phyloP scores from a whole-genome alignment of 352 stramenopile genomes.

The Phytophthora macrochlamydospora region DNA sequence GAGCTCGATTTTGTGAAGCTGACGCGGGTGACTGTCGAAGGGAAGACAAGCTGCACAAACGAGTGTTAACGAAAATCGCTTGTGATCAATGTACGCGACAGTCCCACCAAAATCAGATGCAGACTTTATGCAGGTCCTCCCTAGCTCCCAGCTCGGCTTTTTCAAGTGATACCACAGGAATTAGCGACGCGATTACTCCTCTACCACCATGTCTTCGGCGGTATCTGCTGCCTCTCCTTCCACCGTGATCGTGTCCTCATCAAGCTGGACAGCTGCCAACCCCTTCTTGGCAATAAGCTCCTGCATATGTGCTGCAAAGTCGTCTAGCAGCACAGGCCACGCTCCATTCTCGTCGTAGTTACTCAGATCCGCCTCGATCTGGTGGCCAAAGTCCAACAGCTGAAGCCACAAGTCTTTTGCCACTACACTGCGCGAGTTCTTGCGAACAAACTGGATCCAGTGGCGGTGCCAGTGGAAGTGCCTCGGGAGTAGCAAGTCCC shows the following conservation, averaged over 20 bases:
- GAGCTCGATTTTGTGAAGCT: slow-evolving; percentile 2
- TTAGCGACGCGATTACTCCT: slow-evolving; percentile 29
- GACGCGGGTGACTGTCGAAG: neutral
- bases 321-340: slow-evolving; percentile 86
- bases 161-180: slow-evolving; percentile 1
- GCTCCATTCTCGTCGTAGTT: slow-evolving; percentile 90
- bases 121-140: neutral
- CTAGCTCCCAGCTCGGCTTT: neutral
- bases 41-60: too few relatives aligned
- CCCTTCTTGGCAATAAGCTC: slow-evolving; percentile 54
- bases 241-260: slow-evolving; percentile 35
- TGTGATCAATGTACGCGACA: slow-evolving; percentile 1
- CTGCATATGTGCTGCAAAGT: slow-evolving; percentile 79
- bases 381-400: slow-evolving; percentile 79
- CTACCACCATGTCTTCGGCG: slow-evolving; percentile 57
- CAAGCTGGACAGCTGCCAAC: slow-evolving; percentile 44
- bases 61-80: slow-evolving; percentile 5
- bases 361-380: slow-evolving; percentile 73
- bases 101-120: neutral
- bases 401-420: slow-evolving; percentile 89
- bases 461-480: slow-evolving; percentile 71
- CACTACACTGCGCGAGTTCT: slow-evolving; percentile 75
- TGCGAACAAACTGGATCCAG: slow-evolving; percentile 73
- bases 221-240: slow-evolving; percentile 39
- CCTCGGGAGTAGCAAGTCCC: slow-evolving; percentile 70